Conservation (phyloP, 2,329 filamentous ascomycete species). For the Sordariomycetes sp. region DNA sequence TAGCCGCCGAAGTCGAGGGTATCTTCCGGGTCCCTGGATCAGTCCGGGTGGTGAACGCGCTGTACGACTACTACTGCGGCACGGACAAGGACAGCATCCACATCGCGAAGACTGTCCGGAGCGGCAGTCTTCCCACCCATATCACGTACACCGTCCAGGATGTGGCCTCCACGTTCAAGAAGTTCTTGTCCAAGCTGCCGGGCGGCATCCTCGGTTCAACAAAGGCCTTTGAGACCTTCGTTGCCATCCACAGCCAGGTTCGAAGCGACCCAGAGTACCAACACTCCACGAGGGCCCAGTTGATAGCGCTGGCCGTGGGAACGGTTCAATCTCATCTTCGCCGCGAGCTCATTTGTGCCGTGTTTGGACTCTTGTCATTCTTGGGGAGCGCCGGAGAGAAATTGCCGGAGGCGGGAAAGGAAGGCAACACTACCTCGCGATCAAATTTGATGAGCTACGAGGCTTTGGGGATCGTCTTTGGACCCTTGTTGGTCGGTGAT, state of each 20-base stretch:
- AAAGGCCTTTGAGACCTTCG: conserved; percentile 48
- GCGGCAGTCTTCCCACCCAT: conserved; percentile 47
- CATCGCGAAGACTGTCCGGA: conserved; percentile 47
- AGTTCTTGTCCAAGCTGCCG: conserved; percentile 49
- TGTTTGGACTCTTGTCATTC: conserved; percentile 54
- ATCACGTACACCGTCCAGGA: conserved; percentile 52
- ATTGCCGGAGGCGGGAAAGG: conserved; percentile 30
- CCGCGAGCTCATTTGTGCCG: conserved; percentile 53
- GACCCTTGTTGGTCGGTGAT: conserved; percentile 51
- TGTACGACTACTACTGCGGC: conserved; percentile 54
- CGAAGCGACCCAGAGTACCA: neutral
- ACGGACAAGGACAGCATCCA: conserved; percentile 31
- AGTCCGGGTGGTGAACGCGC: conserved; percentile 37
- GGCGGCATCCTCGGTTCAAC: conserved; percentile 57
- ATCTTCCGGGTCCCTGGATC: conserved; percentile 56
- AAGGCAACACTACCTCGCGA: conserved; percentile 24
- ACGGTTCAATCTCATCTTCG: conserved; percentile 49
- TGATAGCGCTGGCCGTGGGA: conserved; percentile 53
- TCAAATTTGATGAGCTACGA: conserved; percentile 41
- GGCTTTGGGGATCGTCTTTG: conserved; percentile 54
- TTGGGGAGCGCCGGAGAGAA: conserved; percentile 48
- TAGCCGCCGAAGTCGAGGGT: conserved; percentile 36
- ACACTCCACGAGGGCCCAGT: conserved; percentile 34
- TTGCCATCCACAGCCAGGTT: conserved; percentile 48
- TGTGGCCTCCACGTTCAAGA: conserved; percentile 58